phyloP scores from a whole-genome alignment of 177 flowering plant genomes.

The Vitis hybrid region DNA sequence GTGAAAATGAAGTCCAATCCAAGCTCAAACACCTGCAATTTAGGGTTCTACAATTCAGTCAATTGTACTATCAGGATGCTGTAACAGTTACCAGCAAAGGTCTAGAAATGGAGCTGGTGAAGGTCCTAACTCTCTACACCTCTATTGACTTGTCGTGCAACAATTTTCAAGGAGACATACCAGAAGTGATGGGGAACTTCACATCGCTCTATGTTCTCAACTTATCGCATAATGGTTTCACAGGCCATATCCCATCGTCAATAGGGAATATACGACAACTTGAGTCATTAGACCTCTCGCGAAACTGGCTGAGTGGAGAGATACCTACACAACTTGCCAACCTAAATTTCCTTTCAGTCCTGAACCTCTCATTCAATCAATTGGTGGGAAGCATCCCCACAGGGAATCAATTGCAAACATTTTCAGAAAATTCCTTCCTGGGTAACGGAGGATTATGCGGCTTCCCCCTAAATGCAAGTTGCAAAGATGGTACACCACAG shows the following conservation, averaged over 20 bases:
- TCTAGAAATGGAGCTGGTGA: constrained; percentile 20
- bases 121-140: constrained; percentile 29
- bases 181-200: constrained; percentile 21
- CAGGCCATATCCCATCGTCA: constrained; percentile 11
- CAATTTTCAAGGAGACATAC: constrained; percentile 32
- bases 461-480: too few species aligned
- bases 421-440: too few species aligned
- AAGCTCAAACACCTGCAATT: constrained; percentile 14
- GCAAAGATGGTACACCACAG: too few species aligned
- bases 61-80: constrained; percentile 27
- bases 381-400: constrained; percentile 16
- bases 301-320: constrained; percentile 8
- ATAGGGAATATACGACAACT: constrained; percentile 8
- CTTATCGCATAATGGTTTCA: constrained; percentile 21
- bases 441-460: too few species aligned
- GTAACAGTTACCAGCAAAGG: constrained; percentile 35
- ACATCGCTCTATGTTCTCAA: constrained; percentile 26
- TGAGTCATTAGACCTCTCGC: constrained; percentile 21
- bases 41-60: neutral
- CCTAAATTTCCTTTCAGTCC: too few species aligned
- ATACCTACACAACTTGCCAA: too few species aligned
- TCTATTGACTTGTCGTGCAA: constrained; percentile 38
- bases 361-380: constrained; percentile 30
- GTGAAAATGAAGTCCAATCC: constrained; percentile 3
- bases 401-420: too few species aligned